Percentiles rank a stretch among this genome's conserved stretches.
Evolutionary conservation across 768 basidiomycete species (phyloP).

Genomic region (Suillus subalutaceus): DNA sequence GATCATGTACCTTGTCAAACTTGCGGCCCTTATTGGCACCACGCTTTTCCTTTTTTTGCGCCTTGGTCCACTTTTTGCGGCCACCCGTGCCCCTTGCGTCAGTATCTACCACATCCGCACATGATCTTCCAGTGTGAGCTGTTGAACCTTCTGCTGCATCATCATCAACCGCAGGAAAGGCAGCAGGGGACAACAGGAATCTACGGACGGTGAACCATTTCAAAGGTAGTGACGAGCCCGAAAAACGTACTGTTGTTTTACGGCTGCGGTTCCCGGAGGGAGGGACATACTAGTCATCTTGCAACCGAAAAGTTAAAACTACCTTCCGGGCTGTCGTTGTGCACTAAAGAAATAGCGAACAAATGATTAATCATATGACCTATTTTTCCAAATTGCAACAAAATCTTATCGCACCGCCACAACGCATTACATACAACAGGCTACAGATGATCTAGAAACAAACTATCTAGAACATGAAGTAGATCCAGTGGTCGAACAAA

Average conservation of each 20-base stretch:
- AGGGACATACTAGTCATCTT: constrained; percentile 17
- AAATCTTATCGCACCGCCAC: constrained; percentile 5
- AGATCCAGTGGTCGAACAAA: not conserved
- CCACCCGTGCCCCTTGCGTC: constrained; percentile 38
- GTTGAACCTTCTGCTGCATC: constrained; percentile 67
- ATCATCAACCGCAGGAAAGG: constrained; percentile 45
- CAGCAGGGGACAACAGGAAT: constrained; percentile 39
- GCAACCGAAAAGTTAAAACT: not conserved
- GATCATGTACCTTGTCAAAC: constrained; percentile 78
- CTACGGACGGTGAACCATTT: constrained; percentile 29
- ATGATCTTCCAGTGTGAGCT: constrained; percentile 28
- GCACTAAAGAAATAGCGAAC: not conserved
- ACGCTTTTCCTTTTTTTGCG: constrained; percentile 70
- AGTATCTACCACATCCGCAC: constrained; percentile 30
- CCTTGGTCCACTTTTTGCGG: constrained; percentile 52
- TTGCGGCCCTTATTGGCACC: constrained; percentile 86
- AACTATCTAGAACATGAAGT: not conserved
- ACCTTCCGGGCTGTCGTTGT: not conserved
- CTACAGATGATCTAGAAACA: not conserved
- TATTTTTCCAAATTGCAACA: not conserved
- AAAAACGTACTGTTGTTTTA: constrained; percentile 52
- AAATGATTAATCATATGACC: not conserved
- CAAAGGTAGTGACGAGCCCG: not conserved
- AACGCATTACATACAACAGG: not conserved
- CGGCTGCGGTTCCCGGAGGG: constrained; percentile 50